phyloP scores from a whole-genome alignment of 169 alveolate species.

The Eimeria falciformis region DNA sequence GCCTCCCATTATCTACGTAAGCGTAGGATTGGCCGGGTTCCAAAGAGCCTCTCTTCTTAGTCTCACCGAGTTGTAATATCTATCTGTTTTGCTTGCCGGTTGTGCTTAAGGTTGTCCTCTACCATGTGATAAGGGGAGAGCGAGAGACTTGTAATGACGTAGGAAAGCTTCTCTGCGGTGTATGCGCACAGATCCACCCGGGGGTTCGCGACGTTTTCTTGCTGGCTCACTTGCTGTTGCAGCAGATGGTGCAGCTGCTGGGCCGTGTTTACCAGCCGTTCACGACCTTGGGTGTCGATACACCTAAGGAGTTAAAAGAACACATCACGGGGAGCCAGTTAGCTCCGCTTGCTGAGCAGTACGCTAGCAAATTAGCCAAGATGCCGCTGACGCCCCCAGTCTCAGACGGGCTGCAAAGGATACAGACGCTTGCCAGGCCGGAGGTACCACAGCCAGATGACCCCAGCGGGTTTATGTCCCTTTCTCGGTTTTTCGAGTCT shows the following conservation, averaged over 20 bases:
- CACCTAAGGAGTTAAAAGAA: slow-evolving; percentile 33
- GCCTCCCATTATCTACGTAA: slow-evolving; percentile 3
- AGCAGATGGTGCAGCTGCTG: slow-evolving; percentile 58
- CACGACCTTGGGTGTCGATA: slow-evolving; percentile 46
- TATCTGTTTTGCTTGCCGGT: not conserved
- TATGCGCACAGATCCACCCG: slow-evolving; percentile 23
- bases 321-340: slow-evolving; percentile 47
- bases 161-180: not conserved
- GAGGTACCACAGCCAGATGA: not conserved
- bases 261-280: slow-evolving; percentile 48
- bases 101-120: too few relatives aligned
- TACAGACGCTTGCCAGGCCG: slow-evolving; percentile 7
- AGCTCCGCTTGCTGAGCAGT: slow-evolving; percentile 40
- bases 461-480: slow-evolving; percentile 4
- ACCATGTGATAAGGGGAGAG: not conserved
- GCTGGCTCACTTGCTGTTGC: slow-evolving; percentile 52
- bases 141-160: not conserved
- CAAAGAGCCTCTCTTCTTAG: too few relatives aligned
- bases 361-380: slow-evolving; percentile 2
- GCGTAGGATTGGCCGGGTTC: not conserved
- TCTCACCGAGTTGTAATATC: not conserved
- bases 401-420: not conserved
- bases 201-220: slow-evolving; percentile 4
- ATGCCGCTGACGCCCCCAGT: slow-evolving; percentile 25
- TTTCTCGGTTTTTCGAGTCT: slow-evolving; percentile 38